Percentiles rank a stretch among this genome's conserved stretches.
Evolutionary conservation across 2,329 filamentous ascomycete species (phyloP).

Genomic region (Epichloe baconii): DNA sequence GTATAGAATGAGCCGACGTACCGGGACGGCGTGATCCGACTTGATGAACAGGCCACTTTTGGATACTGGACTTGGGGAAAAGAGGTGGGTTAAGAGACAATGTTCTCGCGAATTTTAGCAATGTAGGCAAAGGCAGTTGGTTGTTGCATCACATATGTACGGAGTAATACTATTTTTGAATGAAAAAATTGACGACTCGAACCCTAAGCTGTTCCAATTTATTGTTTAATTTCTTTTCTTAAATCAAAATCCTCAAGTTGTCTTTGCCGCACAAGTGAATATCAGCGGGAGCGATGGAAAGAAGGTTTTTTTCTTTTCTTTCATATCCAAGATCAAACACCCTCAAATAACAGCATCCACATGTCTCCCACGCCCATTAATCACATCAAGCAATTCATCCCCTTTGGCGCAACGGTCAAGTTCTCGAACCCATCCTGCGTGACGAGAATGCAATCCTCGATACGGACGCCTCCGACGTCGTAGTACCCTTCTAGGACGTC

Average conservation of each 20-base stretch:
- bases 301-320: too few relatives aligned
- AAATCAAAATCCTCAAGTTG: too few relatives aligned
- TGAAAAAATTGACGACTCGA: too few relatives aligned
- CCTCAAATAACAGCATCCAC: background rate
- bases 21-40: too few relatives aligned
- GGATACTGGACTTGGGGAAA: background rate
- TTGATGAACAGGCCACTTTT: too few relatives aligned
- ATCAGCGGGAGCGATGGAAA: too few relatives aligned
- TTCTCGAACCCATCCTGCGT: conserved; percentile 71
- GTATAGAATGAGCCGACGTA: too few relatives aligned
- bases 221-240: too few relatives aligned
- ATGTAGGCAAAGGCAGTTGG: background rate
- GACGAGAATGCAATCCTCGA: conserved; percentile 83
- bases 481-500: conserved; percentile 56
- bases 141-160: background rate
- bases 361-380: conserved; percentile 26
- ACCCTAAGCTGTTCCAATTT: too few relatives aligned
- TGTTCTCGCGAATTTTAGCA: too few relatives aligned
- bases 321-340: too few relatives aligned
- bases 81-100: background rate
- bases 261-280: too few relatives aligned
- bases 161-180: background rate
- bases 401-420: conserved; percentile 68
- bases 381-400: conserved; percentile 52
- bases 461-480: conserved; percentile 74